These are phyloP conservation scores for Verbena officinalis DNA, from an alignment of 257 asterid species.

Conservation along the genomic window DNA sequence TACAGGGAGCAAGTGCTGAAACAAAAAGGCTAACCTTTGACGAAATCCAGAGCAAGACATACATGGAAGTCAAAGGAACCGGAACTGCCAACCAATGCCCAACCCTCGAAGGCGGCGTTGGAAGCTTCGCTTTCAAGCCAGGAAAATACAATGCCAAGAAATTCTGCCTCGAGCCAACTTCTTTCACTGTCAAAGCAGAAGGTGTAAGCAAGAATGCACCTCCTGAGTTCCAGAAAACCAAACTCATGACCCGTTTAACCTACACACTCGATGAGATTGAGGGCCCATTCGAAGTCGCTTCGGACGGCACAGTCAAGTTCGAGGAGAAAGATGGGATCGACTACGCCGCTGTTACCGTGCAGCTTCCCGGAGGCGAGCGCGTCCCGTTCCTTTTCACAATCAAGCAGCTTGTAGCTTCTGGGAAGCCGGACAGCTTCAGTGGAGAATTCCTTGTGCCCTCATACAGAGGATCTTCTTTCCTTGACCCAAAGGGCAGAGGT, in stretches of 20 bases:
- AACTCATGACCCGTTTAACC: conserved; percentile 98
- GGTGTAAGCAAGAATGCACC: conserved; percentile 77
- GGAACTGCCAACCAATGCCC: conserved; percentile 99
- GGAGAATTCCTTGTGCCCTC: conserved; percentile 94
- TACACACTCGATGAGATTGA: conserved; percentile 98
- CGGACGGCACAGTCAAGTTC: conserved; percentile 78
- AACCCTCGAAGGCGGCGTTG: conserved; percentile 84
- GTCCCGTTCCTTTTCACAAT: conserved; percentile 95
- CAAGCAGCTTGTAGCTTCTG: conserved; percentile 93
- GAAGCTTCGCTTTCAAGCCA: conserved; percentile 68
- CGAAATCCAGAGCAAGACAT: conserved; percentile 93
- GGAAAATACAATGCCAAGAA: conserved; percentile 92
- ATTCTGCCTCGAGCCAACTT: conserved; percentile 93
- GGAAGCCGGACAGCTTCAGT: conserved; percentile 66
- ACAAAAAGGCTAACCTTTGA: conserved; percentile 86
- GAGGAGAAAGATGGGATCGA: conserved; percentile 98
- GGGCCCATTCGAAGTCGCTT: conserved; percentile 89
- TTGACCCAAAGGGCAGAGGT: conserved; percentile 99
- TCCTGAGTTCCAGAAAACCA: conserved; percentile 88
- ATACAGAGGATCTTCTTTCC: conserved; percentile 95
- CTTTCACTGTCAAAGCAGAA: conserved; percentile 97
- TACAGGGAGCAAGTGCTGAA: conserved; percentile 91
- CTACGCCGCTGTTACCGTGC: conserved; percentile 97
- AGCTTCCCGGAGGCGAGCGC: conserved; percentile 98
- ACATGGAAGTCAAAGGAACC: conserved; percentile 89